These are phyloP conservation scores for Phaeosphaeriaceae sp. DNA, from an alignment of 2,329 filamentous ascomycete genomes.

Conservation along the genomic window DNA sequence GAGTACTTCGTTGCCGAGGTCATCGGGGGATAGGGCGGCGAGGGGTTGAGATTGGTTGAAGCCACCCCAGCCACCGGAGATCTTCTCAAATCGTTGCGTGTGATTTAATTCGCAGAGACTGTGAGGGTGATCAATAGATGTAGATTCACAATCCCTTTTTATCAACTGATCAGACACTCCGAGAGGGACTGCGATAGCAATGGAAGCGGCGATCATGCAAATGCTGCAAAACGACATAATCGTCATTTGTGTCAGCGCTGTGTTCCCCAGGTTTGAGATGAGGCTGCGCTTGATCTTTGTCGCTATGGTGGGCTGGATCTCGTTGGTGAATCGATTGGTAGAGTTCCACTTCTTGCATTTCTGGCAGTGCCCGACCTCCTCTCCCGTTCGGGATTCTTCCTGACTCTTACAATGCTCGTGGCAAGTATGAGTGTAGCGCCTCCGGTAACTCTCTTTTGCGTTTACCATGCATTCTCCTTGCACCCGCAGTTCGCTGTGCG, in stretches of 20 bases:
- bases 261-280: conserved; percentile 38
- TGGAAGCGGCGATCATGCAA: conserved; percentile 24
- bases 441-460: conserved; percentile 30
- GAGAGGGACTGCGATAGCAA: conserved; percentile 25
- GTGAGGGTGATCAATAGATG: neutral
- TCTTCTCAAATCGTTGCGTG: conserved; percentile 12
- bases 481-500: conserved; percentile 32
- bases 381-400: conserved; percentile 29
- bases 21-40: conserved; percentile 10
- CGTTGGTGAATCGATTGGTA: conserved; percentile 23
- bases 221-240: conserved; percentile 31
- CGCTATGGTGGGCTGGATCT: conserved; percentile 36
- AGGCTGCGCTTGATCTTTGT: conserved; percentile 41
- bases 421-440: conserved; percentile 30
- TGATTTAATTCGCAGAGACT: no score
- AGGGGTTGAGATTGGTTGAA: conserved; percentile 29
- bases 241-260: conserved; percentile 37
- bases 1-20: conserved; percentile 2
- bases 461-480: conserved; percentile 44
- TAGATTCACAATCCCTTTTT: no score
- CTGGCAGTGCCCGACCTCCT: conserved; percentile 43
- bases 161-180: no score
- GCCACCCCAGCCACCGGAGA: conserved; percentile 33
- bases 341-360: conserved; percentile 37
- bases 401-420: conserved; percentile 38